Evolutionary conservation across 1,284 basidiomycete genomes (phyloP), one percentile per base, ranked within the genome.

Genomic region (Stygiomarasmius scandens): DNA sequence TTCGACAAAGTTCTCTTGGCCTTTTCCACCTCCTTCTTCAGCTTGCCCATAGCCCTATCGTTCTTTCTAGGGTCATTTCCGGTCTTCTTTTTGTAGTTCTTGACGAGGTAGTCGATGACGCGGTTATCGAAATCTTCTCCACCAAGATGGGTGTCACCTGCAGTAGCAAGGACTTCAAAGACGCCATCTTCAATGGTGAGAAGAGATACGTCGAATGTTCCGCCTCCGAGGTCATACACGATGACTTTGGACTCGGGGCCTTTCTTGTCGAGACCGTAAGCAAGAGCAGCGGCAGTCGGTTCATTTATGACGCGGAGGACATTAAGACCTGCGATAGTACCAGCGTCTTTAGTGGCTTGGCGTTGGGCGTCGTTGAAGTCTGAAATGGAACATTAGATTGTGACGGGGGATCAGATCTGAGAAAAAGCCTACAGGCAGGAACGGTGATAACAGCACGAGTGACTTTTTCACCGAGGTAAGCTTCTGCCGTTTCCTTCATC

Each of bases 41-140:
- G 80, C 83, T 93, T 93, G 78, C 82, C 93, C 87, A 80, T 88
- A 78, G 73, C 74, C 32, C 72, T 65, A 44, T 65, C 63, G 59
- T 77, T 91, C 82, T 74, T 90, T 86, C 84, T 89, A 81, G 74
- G 67, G 65, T 78, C 80, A 68, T 81, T 82, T 72, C 87, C 87
- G 72, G 83, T 84, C 82, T 89, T 90, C 68, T 81, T 76, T 80
- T 88, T 85, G 83, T 89, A 90, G 68, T 81, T 77, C 71, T 84
- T 81, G 66, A 85, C 79, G 61, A 92, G 83, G 87, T 98, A 93
- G 79, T 96, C 95, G 74, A 98, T 93, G 66, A 98, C 91, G 67
- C 92, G 89, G 85, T 98, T 98, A 78, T 98, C 96, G 69, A 98
- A 99, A 79, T 98, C 96, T 79, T 98, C 96, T 81, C 96, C 96